Percentiles rank a stretch among this genome's conserved stretches.
phyloP scores from a whole-genome alignment of 2,329 filamentous ascomycete genomes.

The Diaporthe destruens region DNA sequence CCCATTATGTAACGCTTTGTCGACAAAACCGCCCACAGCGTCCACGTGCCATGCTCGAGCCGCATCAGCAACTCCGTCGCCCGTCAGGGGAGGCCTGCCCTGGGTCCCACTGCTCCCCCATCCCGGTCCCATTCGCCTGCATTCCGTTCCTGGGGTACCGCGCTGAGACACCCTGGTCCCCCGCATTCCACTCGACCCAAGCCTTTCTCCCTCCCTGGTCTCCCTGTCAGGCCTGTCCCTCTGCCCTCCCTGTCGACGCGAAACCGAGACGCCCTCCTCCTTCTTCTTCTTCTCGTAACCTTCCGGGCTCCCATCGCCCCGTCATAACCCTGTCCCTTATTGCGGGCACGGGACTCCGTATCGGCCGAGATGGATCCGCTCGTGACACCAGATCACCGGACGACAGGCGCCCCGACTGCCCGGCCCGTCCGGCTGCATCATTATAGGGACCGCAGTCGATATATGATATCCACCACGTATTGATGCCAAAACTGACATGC shows the following conservation, averaged over 20 bases:
- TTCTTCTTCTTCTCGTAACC: background rate
- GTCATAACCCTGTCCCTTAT: constrained; percentile 11
- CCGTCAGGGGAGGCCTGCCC: constrained; percentile 34
- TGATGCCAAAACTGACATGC: background rate
- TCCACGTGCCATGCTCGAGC: constrained; percentile 25
- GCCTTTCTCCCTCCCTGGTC: background rate
- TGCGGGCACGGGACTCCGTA: background rate
- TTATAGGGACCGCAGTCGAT: background rate
- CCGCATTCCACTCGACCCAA: background rate
- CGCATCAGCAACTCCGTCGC: constrained; percentile 9
- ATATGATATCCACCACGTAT: background rate
- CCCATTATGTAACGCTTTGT: constrained; percentile 41
- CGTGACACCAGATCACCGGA: constrained; percentile 16
- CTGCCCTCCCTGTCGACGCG: background rate
- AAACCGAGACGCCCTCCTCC: background rate
- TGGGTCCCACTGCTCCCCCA: constrained; percentile 15
- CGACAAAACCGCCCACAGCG: constrained; percentile 28
- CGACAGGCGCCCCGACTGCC: constrained; percentile 30
- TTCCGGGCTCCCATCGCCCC: background rate
- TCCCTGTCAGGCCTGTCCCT: too few species aligned
- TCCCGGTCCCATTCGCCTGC: constrained; percentile 29
- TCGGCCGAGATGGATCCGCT: constrained; percentile 15
- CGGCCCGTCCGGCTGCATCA: background rate
- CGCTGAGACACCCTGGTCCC: constrained; percentile 27
- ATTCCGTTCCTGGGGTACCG: constrained; percentile 33